phyloP scores from a whole-genome alignment of 75 land plant species.

The Pinus taeda region DNA sequence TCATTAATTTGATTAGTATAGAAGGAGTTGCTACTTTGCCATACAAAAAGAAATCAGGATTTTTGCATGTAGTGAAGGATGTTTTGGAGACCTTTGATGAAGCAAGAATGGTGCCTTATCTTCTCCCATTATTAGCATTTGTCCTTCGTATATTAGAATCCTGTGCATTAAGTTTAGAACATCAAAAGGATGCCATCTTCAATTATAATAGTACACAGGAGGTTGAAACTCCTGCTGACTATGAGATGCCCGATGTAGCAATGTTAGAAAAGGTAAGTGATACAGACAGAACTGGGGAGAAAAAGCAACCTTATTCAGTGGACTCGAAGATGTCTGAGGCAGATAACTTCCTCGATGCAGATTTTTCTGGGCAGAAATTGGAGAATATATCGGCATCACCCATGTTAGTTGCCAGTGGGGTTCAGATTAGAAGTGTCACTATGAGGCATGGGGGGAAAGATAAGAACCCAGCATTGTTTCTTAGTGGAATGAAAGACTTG shows the following conservation, averaged over 20 bases:
- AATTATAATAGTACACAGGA: not conserved
- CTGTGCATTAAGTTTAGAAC: slow-evolving; percentile 25
- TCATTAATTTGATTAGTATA: slow-evolving; percentile 27
- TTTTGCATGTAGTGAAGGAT: slow-evolving; percentile 83
- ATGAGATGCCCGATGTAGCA: not conserved
- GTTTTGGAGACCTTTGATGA: slow-evolving; percentile 71
- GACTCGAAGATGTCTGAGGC: not conserved
- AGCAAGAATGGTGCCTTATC: slow-evolving; percentile 56
- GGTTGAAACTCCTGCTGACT: not conserved
- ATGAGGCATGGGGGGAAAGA: not conserved
- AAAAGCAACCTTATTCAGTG: not conserved
- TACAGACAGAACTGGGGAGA: not conserved
- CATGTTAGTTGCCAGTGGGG: not conserved
- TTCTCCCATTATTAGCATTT: slow-evolving; percentile 56
- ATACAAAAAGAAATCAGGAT: slow-evolving; percentile 75
- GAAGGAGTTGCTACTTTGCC: slow-evolving; percentile 42
- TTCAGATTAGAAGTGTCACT: not conserved
- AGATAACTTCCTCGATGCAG: too few species aligned
- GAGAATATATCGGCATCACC: not conserved
- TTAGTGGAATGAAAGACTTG: slow-evolving; percentile 38
- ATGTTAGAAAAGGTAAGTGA: not conserved
- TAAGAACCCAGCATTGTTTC: not conserved
- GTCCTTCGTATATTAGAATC: slow-evolving; percentile 59
- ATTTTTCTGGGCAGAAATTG: not conserved
- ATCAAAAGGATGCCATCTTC: not conserved